Conservation (phyloP, 345 rosid genomes). For the Odontarrhena argentea region DNA sequence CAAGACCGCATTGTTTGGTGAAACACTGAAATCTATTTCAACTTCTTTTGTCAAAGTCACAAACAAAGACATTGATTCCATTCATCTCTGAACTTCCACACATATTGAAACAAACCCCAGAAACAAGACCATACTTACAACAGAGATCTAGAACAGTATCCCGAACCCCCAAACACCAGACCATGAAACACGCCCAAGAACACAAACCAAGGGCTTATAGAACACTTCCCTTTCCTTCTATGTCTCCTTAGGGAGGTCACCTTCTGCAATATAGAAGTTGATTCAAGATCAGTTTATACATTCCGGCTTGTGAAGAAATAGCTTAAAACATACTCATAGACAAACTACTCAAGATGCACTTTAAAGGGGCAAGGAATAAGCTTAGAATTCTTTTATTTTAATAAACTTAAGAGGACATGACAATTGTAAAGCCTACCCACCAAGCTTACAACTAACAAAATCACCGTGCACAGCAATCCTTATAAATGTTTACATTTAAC, state of each 20-base stretch:
- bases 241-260: conserved; percentile 27
- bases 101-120: conserved; percentile 8
- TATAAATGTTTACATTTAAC: conserved; percentile 3
- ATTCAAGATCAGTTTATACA: conserved; percentile 27
- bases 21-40: conserved; percentile 24
- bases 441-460: conserved; percentile 3
- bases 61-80: conserved; percentile 33
- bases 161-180: conserved; percentile 21
- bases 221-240: conserved; percentile 18
- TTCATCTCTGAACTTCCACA: conserved; percentile 29
- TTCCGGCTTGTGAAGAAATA: neutral
- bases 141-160: conserved; percentile 17
- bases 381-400: neutral
- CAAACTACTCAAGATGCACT: conserved; percentile 15
- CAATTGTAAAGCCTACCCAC: neutral
- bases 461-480: neutral
- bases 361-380: neutral
- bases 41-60: conserved; percentile 27
- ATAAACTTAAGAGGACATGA: neutral
- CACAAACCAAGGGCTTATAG: conserved; percentile 26
- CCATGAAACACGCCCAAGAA: neutral
- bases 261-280: conserved; percentile 30
- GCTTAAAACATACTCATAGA: conserved; percentile 6
- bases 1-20: neutral
- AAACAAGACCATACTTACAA: conserved; percentile 41